These are phyloP conservation scores for Arabidopsis hybrid DNA, from an alignment of 441 rosid species.

Conservation along the genomic window DNA sequence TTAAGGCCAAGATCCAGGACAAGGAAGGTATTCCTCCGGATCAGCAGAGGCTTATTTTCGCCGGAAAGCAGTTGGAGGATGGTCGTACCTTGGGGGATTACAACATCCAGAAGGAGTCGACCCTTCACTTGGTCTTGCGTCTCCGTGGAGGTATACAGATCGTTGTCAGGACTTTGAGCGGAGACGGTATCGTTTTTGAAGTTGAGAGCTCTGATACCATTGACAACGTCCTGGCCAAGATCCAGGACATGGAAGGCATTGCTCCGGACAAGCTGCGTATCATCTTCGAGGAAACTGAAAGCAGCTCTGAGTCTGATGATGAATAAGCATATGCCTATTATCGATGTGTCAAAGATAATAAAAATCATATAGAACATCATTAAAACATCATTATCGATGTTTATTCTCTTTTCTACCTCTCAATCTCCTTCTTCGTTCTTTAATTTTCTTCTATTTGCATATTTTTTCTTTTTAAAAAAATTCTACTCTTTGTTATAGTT, in stretches of 20 bases:
- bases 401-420: too few relatives aligned
- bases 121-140: not conserved
- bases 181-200: not conserved
- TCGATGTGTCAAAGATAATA: too few relatives aligned
- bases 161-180: not conserved
- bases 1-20: not conserved
- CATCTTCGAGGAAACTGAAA: too few relatives aligned
- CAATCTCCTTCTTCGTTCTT: too few relatives aligned
- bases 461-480: too few relatives aligned
- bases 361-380: too few relatives aligned
- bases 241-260: not conserved
- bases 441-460: too few relatives aligned
- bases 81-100: not conserved
- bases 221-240: not conserved
- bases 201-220: not conserved
- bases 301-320: too few relatives aligned
- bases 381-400: too few relatives aligned
- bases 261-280: not conserved
- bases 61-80: not conserved
- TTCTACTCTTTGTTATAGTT: too few relatives aligned
- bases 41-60: not conserved
- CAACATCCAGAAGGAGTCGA: not conserved
- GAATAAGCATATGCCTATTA: too few relatives aligned
- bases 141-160: not conserved
- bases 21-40: not conserved